Evolutionary conservation across 805 yeast genomes (phyloP).

Genomic region (Debaryomyces prosopidis): DNA sequence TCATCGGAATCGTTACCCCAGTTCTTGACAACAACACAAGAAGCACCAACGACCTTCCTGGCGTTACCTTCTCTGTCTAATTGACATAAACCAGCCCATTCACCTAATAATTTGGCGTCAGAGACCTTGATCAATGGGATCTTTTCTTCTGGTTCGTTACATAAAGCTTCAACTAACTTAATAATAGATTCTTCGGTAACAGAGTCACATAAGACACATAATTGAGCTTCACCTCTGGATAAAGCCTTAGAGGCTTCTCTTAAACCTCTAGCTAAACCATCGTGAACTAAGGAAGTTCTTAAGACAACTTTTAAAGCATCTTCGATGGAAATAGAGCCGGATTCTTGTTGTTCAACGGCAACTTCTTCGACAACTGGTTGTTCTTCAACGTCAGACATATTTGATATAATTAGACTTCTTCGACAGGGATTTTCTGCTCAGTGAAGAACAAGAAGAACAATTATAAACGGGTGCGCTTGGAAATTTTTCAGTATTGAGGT

Average conservation of each 20-base stretch:
- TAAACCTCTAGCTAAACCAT: slow-evolving; percentile 99
- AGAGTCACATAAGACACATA: slow-evolving; percentile 96
- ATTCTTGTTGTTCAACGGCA: slow-evolving; percentile 83
- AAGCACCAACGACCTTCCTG: slow-evolving; percentile 99
- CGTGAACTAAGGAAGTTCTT: slow-evolving; percentile 96
- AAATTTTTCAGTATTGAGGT: slow-evolving; percentile 7
- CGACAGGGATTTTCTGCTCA: slow-evolving; percentile 65
- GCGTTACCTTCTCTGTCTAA: slow-evolving; percentile 99
- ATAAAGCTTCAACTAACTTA: slow-evolving; percentile 98
- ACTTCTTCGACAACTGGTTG: slow-evolving; percentile 79
- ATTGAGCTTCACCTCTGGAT: slow-evolving; percentile 95
- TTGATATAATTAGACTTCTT: slow-evolving; percentile 60
- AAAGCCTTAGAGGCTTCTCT: slow-evolving; percentile 99
- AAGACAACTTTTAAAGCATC: slow-evolving; percentile 98
- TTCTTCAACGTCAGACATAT: slow-evolving; percentile 94
- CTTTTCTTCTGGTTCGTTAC: slow-evolving; percentile 95
- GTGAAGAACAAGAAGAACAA: slow-evolving; percentile 24
- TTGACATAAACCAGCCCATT: slow-evolving; percentile 99
- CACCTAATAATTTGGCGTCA: slow-evolving; percentile 99
- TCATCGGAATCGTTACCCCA: slow-evolving; percentile 99
- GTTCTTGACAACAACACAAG: slow-evolving; percentile 98
- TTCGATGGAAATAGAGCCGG: slow-evolving; percentile 92
- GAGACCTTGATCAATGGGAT: slow-evolving; percentile 98
- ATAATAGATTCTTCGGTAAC: slow-evolving; percentile 97
- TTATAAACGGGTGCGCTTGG: neutral